These are phyloP conservation scores for Tetrahymena malaccensis DNA, from an alignment of 73 alveolate species.

Conservation along the genomic window DNA sequence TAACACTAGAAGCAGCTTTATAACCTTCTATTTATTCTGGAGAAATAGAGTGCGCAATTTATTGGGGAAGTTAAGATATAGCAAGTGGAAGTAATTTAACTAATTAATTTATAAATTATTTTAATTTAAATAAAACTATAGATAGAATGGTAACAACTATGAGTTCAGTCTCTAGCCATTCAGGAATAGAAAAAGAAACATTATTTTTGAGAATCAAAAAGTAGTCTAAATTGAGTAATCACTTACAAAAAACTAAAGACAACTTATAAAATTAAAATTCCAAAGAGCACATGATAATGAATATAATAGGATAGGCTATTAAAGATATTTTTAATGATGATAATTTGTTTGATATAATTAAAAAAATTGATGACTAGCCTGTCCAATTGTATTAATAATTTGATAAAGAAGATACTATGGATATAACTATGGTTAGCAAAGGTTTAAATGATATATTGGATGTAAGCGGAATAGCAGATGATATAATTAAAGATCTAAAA, in stretches of 20 bases:
- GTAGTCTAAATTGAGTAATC: constrained; percentile 25
- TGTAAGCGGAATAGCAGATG: background rate
- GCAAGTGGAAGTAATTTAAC: constrained; percentile 30
- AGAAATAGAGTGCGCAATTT: constrained; percentile 75
- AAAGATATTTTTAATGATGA: background rate
- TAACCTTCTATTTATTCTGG: constrained; percentile 88
- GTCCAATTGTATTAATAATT: background rate
- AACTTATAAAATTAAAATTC: background rate
- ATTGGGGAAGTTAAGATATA: constrained; percentile 55
- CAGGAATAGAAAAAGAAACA: background rate
- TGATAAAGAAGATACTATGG: constrained; percentile 13
- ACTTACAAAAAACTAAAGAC: background rate
- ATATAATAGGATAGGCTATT: background rate
- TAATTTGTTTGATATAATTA: background rate
- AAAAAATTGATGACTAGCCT: background rate
- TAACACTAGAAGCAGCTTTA: constrained; percentile 58
- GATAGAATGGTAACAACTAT: background rate
- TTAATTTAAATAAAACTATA: constrained; percentile 18
- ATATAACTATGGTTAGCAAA: background rate
- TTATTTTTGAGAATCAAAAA: constrained; percentile 67
- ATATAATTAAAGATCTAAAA: background rate
- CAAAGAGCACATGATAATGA: background rate
- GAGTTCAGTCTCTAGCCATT: background rate
- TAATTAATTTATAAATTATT: constrained; percentile 6
- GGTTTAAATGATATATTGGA: background rate